Conservation (phyloP, 257 asterid genomes). For the Plantago elongata region DNA sequence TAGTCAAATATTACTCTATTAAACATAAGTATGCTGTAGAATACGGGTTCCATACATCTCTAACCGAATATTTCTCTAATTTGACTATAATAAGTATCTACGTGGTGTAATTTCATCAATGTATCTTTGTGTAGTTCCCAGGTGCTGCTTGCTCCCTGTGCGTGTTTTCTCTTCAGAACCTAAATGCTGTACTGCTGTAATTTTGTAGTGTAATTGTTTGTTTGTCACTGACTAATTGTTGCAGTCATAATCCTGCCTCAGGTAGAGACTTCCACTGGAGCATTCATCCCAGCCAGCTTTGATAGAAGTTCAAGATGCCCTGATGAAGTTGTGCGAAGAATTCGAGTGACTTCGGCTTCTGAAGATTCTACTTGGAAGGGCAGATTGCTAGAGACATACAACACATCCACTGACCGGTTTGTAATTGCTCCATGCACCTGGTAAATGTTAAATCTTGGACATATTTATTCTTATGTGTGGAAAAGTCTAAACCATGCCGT, state of each 20-base stretch:
- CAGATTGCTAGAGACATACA: constrained; percentile 71
- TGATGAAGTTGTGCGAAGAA: constrained; percentile 78
- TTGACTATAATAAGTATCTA: no score
- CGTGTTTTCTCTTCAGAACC: no score
- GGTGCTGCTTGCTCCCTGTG: no score
- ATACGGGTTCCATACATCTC: no score
- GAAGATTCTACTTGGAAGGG: constrained; percentile 64
- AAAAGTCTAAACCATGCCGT: not conserved
- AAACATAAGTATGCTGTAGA: no score
- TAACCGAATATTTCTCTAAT: no score
- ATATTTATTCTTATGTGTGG: constrained; percentile 5
- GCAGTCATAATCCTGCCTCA: constrained; percentile 26
- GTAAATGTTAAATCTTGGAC: constrained; percentile 31
- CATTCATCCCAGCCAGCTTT: constrained; percentile 65
- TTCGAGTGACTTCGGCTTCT: constrained; percentile 57
- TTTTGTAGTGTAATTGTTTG: not conserved
- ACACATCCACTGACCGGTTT: constrained; percentile 54
- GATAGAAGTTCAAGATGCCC: constrained; percentile 75
- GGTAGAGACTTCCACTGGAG: constrained; percentile 70
- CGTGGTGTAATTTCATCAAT: no score
- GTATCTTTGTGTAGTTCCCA: no score
- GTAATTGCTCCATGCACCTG: constrained; percentile 75
- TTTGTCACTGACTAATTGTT: not conserved
- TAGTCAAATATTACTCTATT: no score
- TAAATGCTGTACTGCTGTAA: no score